phyloP scores from a whole-genome alignment of 805 yeast genomes.

The Wickerhamomyces xylosicus region DNA sequence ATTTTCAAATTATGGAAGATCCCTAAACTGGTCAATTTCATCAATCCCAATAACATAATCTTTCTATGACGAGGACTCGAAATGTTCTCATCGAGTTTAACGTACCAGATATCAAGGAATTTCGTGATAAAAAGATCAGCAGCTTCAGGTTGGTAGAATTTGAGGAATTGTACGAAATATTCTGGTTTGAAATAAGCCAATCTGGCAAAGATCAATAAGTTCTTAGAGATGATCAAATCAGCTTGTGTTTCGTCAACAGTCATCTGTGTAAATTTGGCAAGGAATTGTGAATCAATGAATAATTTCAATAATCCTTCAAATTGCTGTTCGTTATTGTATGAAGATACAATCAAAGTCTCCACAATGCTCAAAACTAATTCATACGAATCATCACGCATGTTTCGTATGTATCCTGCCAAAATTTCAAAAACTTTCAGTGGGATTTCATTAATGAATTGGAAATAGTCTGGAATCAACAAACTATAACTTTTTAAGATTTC shows the following conservation, averaged over 20 bases:
- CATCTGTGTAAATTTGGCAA: conserved; percentile 19
- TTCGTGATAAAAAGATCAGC: conserved; percentile 19
- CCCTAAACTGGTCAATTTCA: conserved; percentile 36
- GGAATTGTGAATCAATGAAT: conserved; percentile 18
- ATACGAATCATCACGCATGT: conserved; percentile 64
- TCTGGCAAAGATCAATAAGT: conserved; percentile 26
- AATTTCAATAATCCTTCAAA: conserved; percentile 12
- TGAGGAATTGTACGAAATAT: conserved; percentile 16
- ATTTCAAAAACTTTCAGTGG: conserved; percentile 33
- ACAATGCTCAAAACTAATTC: conserved; percentile 41
- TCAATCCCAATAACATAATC: conserved; percentile 50
- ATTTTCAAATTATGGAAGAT: conserved; percentile 22
- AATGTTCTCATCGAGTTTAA: conserved; percentile 40
- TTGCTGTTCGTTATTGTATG: conserved; percentile 11
- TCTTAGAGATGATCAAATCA: conserved; percentile 21
- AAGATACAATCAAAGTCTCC: conserved; percentile 33
- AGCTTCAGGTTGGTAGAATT: conserved; percentile 13
- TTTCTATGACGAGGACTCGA: conserved; percentile 74
- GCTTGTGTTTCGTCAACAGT: conserved; percentile 22
- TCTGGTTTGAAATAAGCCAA: conserved; percentile 24
- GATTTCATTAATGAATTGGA: conserved; percentile 19
- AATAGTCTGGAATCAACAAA: conserved; percentile 31
- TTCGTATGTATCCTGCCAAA: conserved; percentile 41
- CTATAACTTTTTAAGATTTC: conserved; percentile 56
- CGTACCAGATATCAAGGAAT: conserved; percentile 27